Evolutionary conservation across 495 filamentous ascomycete genomes (phyloP).

Genomic region (Penicillium manginii): DNA sequence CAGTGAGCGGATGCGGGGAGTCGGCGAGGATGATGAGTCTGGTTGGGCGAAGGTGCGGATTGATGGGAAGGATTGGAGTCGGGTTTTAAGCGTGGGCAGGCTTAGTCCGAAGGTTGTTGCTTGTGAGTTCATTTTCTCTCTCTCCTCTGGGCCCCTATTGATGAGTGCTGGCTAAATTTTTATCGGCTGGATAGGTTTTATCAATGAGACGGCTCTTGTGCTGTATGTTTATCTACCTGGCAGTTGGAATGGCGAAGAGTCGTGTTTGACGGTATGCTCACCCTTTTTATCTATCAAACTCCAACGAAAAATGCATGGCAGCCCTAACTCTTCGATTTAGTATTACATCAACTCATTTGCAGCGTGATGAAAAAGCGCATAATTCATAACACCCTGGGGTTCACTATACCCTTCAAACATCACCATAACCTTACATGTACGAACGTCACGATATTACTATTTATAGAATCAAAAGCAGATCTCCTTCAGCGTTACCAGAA

Average conservation of each 20-base stretch:
- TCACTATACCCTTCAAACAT: too few species aligned
- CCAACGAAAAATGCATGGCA: too few species aligned
- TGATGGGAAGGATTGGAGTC: constrained; percentile 90
- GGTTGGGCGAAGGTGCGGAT: constrained; percentile 86
- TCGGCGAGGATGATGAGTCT: constrained; percentile 57
- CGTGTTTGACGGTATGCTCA: constrained; percentile 73
- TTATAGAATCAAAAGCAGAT: not conserved
- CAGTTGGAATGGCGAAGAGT: constrained; percentile 69
- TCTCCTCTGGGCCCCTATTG: not conserved
- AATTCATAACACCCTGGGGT: too few species aligned
- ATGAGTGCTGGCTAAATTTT: not conserved
- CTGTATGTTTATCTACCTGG: constrained; percentile 89
- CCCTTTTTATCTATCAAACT: not conserved
- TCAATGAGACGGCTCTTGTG: constrained; percentile 81
- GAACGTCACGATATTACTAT: constrained; percentile 1
- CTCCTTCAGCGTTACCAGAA: constrained; percentile 17
- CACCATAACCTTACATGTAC: not conserved
- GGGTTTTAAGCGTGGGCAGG: constrained; percentile 84
- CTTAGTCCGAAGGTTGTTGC: constrained; percentile 90
- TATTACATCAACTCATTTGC: constrained; percentile 63
- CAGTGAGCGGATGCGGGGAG: constrained; percentile 65
- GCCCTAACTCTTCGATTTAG: constrained; percentile 33
- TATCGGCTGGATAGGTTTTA: constrained; percentile 49
- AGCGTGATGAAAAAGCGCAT: constrained; percentile 29
- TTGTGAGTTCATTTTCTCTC: constrained; percentile 53